Evolutionary conservation across 208 protist genomes (phyloP), one percentile per base, ranked within the genome.

Genomic region (Wallacemonas collosoma): DNA sequence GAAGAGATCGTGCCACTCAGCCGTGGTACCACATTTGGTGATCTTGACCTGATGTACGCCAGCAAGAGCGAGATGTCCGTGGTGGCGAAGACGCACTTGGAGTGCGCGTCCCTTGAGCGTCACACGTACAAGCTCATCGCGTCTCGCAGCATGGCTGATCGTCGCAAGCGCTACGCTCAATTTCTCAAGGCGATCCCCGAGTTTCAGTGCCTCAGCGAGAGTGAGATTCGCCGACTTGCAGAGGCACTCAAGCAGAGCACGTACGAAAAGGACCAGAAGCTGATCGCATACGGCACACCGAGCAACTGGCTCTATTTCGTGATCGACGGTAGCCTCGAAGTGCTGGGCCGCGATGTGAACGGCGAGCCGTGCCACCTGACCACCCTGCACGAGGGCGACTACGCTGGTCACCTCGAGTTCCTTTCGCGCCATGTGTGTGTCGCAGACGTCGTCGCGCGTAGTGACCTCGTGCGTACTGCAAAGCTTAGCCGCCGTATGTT

Each of bases 241-340:
- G 84, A 90, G 67, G 73, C 75, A 3, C 73, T 95, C 26, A 90
- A 93, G 76, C 66, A 85, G 64, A 75, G 68, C 74, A 50, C 40
- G 15, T 92, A 83, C 67, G 68, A 72, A 1, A 48, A 82, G 73
- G 88, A 88, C 14, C 76, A 92, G 45, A 76, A 73, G 53, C 38
- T 93, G 54, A 93, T 95, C 48, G 43, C 48, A 6, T 79, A 80
- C 72, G 88, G 88, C 35, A 79, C 75, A 41, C 73, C 72, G 9
- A 83, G 73, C 36, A 76, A 83, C 63, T 95, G 90, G 88, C 64
- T 95, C 15, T 80, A 92, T 76, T 76, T 93, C 64, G 75, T 93
- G 26, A 76, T 88, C 3, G 90, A 95, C 45, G 90, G 90, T 40
- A 79, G 73, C 3, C 58, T 90, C 6, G 60, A 84, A 41, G 86